These are phyloP conservation scores for Melastoma candidum DNA, from an alignment of 441 rosid genomes.

Conservation along the genomic window DNA sequence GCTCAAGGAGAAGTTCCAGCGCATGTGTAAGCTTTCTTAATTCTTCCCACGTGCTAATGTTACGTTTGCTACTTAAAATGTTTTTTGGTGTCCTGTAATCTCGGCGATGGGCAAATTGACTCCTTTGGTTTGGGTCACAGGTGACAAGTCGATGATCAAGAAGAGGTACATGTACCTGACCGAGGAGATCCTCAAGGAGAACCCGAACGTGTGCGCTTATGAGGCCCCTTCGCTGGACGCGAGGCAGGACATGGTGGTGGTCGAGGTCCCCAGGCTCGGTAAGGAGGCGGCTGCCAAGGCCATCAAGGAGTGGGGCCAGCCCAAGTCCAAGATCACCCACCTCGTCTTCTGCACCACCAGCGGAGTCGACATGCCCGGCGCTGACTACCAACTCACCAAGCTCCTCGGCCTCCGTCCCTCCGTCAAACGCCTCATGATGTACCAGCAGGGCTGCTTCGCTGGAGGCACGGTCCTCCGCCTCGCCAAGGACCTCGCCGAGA, in stretches of 20 bases:
- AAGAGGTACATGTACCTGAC: slow-evolving; percentile 29
- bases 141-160: slow-evolving; percentile 42
- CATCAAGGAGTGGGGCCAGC: slow-evolving; percentile 52
- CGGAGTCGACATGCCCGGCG: slow-evolving; percentile 53
- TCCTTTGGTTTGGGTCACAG: slow-evolving; percentile 9
- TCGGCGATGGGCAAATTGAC: neutral
- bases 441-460: slow-evolving; percentile 48
- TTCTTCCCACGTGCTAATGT: too few relatives aligned
- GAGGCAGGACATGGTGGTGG: slow-evolving; percentile 46
- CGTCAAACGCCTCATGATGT: slow-evolving; percentile 49
- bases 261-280: slow-evolving; percentile 42
- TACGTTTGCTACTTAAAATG: too few relatives aligned
- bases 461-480: slow-evolving; percentile 48
- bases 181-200: slow-evolving; percentile 35
- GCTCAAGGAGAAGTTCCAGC: too few relatives aligned
- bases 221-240: slow-evolving; percentile 39
- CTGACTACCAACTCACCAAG: slow-evolving; percentile 47
- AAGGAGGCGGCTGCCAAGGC: slow-evolving; percentile 48
- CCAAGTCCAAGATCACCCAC: slow-evolving; percentile 51
- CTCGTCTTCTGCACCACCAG: slow-evolving; percentile 48
- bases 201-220: slow-evolving; percentile 31
- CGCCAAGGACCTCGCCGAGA: slow-evolving; percentile 52
- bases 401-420: slow-evolving; percentile 44
- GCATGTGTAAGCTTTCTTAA: too few relatives aligned
- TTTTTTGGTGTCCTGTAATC: too few relatives aligned